Evolutionary conservation across 495 filamentous ascomycete species (phyloP).

Genomic region (Pseudotulostoma volvatum): DNA sequence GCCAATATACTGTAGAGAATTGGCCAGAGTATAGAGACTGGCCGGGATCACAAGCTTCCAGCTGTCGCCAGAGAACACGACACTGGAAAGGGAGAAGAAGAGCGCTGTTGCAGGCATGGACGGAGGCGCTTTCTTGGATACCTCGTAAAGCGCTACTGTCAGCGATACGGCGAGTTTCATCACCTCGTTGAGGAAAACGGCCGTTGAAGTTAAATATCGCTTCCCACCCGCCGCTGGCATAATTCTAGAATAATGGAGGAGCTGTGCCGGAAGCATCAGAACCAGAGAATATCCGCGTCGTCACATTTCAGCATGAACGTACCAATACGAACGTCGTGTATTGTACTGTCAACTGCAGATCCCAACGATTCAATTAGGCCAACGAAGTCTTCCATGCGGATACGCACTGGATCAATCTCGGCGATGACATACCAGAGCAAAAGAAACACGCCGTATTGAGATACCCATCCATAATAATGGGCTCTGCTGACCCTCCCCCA

Average conservation of each 20-base stretch:
- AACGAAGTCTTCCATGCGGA: too few species aligned
- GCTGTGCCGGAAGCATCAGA: constrained; percentile 22
- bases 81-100: constrained; percentile 58
- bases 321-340: constrained; percentile 28
- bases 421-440: constrained; percentile 63
- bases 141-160: constrained; percentile 76
- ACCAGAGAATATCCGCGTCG: not conserved
- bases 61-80: constrained; percentile 80
- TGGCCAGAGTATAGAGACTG: constrained; percentile 75
- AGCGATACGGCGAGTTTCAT: constrained; percentile 77
- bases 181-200: constrained; percentile 86
- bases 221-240: constrained; percentile 73
- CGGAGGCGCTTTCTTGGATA: constrained; percentile 54
- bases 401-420: too few species aligned
- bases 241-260: constrained; percentile 83
- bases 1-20: constrained; percentile 81
- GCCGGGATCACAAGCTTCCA: constrained; percentile 94
- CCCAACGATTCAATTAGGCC: not conserved
- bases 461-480: constrained; percentile 38
- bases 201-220: constrained; percentile 84
- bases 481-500: constrained; percentile 24
- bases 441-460: constrained; percentile 60
- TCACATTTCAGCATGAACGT: constrained; percentile 5
- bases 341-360: constrained; percentile 22
- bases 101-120: constrained; percentile 64